Evolutionary conservation across 2,329 filamentous ascomycete genomes (phyloP).

Genomic region (Bipolaris oryzae): DNA sequence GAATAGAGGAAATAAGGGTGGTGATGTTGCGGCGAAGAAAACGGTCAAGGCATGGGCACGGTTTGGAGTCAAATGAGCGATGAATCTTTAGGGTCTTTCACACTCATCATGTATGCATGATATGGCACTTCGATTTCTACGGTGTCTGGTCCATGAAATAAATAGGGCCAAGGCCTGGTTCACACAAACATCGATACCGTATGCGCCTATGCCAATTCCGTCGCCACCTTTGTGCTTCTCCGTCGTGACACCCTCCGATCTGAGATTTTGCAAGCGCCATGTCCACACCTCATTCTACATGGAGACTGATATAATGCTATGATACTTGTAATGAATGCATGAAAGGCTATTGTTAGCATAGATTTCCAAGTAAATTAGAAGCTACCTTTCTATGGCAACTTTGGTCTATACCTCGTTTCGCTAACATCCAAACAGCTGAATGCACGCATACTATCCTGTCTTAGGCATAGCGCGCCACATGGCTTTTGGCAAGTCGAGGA

Average conservation of each 20-base stretch:
- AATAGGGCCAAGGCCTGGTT: conserved; percentile 44
- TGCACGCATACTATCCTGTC: not conserved
- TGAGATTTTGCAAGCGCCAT: no score
- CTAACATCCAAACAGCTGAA: not conserved
- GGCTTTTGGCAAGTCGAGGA: not conserved
- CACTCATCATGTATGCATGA: conserved; percentile 47
- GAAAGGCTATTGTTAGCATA: not conserved
- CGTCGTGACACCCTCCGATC: not conserved
- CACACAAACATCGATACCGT: conserved; percentile 29
- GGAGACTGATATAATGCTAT: not conserved
- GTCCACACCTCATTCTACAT: not conserved
- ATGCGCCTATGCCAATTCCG: conserved; percentile 4
- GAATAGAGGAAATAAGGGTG: conserved; percentile 17
- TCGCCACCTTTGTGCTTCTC: not conserved
- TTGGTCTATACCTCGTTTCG: not conserved
- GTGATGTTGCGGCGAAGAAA: conserved; percentile 31
- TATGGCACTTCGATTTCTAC: conserved; percentile 47
- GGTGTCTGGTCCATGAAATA: conserved; percentile 48
- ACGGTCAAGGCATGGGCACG: conserved; percentile 44
- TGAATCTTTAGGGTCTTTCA: conserved; percentile 48
- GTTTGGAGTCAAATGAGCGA: conserved; percentile 49
- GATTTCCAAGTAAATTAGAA: not conserved
- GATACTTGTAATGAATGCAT: not conserved
- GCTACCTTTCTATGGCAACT: not conserved
- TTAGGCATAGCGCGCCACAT: not conserved